Evolutionary conservation across 1,139 yeast species (phyloP), one percentile per base, ranked within the genome.

Genomic region (Ogataea hybrid): DNA sequence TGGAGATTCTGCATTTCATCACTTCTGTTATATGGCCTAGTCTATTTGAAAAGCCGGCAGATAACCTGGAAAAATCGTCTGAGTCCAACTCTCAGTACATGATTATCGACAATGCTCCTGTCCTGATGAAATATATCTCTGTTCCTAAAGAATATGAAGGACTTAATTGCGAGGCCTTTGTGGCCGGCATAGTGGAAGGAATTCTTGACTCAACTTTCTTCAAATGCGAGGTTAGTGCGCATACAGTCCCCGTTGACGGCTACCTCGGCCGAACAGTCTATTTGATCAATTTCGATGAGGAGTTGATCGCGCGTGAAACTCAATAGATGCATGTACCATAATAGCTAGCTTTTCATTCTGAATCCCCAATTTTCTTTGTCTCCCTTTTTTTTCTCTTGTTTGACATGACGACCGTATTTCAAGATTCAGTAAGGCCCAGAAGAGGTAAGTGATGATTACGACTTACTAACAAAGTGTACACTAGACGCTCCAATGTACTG

Each of bases 171-270:
- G 83, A 86, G 9, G 90, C 96, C 0, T 86, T 85, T 56, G 78
- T 84, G 2, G 97, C 97, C 1, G 98, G 98, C 0, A 77, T 92
- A 21, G 77, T 92, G 21, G 96, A 90, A 61, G 97, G 97, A 0
- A 84, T 92, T 1, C 68, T 92, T 42, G 95, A 87, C 52, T 75
- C 85, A 12, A 77, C 90, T 2, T 83, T 82, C 47, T 90, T 90
- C 59, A 81, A 79, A 41, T 95, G 96, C 21, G 72, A 70, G 34
- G 98, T 92, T 5, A 79, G 90, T 6, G 97, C 98, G 0, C 98
- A 94, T 59, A 73, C 85, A 1, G 90, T 84, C 31, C 84, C 90
- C 0, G 68, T 75, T 5, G 86, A 77, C 3, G 78, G 71, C 4
- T 64, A 59, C 33, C 90, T 95, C 0, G 67, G 75, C 43, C 70